Conservation (phyloP, 345 rosid species). For the Gossypium rotundifolium region DNA sequence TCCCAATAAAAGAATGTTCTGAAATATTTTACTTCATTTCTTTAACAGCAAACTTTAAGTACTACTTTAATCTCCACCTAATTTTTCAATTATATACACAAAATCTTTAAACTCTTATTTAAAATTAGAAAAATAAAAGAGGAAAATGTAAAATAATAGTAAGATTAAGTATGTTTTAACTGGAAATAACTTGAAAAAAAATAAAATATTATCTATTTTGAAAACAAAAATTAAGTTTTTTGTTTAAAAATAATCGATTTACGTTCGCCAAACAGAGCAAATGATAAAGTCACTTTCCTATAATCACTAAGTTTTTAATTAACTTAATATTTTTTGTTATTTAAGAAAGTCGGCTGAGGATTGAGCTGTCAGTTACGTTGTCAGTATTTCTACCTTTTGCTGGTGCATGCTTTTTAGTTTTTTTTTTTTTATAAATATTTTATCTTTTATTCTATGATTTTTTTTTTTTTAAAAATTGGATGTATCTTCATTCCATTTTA, state of each 20-base stretch:
- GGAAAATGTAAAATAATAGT: too few species aligned
- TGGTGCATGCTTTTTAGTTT: constrained; percentile 10
- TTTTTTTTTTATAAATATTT: neutral
- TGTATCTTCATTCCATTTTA: too few species aligned
- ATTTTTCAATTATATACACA: neutral
- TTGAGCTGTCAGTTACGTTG: constrained; percentile 32
- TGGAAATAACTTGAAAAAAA: neutral
- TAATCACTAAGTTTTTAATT: constrained; percentile 11
- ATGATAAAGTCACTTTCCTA: neutral
- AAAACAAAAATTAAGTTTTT: too few species aligned
- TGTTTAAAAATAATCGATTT: too few species aligned
- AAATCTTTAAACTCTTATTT: too few species aligned
- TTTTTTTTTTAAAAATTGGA: too few species aligned
- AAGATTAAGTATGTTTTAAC: too few species aligned
- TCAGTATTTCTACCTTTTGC: constrained; percentile 22
- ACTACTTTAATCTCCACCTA: neutral
- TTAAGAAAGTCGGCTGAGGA: constrained; percentile 31
- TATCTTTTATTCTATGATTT: neutral
- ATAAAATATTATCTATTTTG: neutral
- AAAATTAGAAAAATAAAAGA: too few species aligned
- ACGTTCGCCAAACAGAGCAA: neutral
- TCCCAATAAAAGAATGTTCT: neutral
- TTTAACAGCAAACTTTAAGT: neutral
- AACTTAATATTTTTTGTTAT: neutral
- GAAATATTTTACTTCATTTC: neutral